Evolutionary conservation across 2,329 filamentous ascomycete genomes (phyloP), one percentile per base, ranked within the genome.

Genomic region (Pseudogymnoascus sp.): DNA sequence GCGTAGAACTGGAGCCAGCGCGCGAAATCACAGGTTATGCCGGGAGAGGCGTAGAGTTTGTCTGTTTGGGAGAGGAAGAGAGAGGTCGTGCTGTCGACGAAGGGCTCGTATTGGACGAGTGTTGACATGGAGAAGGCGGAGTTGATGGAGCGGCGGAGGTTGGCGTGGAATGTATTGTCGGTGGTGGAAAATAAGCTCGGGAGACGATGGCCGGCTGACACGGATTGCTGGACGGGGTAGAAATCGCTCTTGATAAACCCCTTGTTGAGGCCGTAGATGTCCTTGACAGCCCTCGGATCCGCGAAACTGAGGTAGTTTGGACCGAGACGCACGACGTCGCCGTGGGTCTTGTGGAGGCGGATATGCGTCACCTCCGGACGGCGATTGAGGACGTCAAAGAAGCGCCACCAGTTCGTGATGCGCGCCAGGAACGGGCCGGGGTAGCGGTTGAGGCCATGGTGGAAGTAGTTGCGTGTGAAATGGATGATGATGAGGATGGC

Each of bases 211-310:
- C 90, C 90, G 66, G 88, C 85, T 19, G 86, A 82, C 1, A 90
- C 83, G 0, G 88, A 85, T 75, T 90, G 86, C 72, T 93, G 90
- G 2, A 93, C 88, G 0, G 89, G 84, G 71, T 93, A 93, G 73
- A 93, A 93, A 67, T 90, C 86, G 31, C 89, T 89, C 83, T 95
- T 95, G 60, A 83, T 77, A 69, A 92, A 89, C 0, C 90, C 89
- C 75, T 93, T 93, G 73, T 93, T 93, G 48, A 93, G 76, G 0
- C 90, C 90, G 73, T 95, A 96, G 51, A 95, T 93, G 10, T 79
- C 78, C 75, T 90, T 90, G 69, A 93, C 79, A 0, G 89, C 89
- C 65, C 83, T 83, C 0, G 90, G 89, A 68, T 91, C 83, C 2
- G 88, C 83, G 71, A 95, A 92, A 0, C 88, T 91, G 1, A 95